Conservation (phyloP, 371 early-diverging fungal genomes). For the Mucor saturninus region DNA sequence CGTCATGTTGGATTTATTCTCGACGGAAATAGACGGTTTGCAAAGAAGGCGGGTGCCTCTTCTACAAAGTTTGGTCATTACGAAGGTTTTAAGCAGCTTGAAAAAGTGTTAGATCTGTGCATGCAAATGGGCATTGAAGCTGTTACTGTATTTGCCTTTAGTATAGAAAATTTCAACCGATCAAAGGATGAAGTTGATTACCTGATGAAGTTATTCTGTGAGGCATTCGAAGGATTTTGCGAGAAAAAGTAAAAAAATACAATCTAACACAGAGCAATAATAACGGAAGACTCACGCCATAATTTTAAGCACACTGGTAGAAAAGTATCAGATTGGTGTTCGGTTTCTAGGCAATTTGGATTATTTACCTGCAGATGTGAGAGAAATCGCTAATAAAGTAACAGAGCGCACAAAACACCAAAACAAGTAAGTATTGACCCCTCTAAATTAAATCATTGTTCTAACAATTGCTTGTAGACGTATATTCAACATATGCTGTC, state of each 20-base stretch:
- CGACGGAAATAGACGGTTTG: constrained; percentile 99
- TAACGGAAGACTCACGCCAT: neutral
- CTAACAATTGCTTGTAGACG: constrained; percentile 41
- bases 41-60: constrained; percentile 60
- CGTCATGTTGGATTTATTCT: constrained; percentile 97
- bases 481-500: constrained; percentile 92
- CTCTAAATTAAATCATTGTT: neutral
- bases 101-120: constrained; percentile 85
- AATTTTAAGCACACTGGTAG: constrained; percentile 69
- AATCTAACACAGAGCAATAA: too few species aligned
- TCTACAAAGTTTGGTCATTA: constrained; percentile 75
- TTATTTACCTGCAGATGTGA: constrained; percentile 73
- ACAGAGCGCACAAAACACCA: constrained; percentile 75
- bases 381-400: constrained; percentile 61
- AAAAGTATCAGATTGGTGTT: constrained; percentile 76
- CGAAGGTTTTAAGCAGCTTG: constrained; percentile 80
- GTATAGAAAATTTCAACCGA: constrained; percentile 97
- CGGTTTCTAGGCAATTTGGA: constrained; percentile 84
- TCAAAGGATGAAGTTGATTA: constrained; percentile 88
- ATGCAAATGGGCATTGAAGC: constrained; percentile 84
- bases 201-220: constrained; percentile 85
- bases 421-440: constrained; percentile 47
- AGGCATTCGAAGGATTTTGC: constrained; percentile 77
- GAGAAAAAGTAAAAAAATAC: constrained; percentile 62
- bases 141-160: constrained; percentile 98